Conservation (phyloP, 2,329 filamentous ascomycete genomes). For the Colletotrichum endophyticum region DNA sequence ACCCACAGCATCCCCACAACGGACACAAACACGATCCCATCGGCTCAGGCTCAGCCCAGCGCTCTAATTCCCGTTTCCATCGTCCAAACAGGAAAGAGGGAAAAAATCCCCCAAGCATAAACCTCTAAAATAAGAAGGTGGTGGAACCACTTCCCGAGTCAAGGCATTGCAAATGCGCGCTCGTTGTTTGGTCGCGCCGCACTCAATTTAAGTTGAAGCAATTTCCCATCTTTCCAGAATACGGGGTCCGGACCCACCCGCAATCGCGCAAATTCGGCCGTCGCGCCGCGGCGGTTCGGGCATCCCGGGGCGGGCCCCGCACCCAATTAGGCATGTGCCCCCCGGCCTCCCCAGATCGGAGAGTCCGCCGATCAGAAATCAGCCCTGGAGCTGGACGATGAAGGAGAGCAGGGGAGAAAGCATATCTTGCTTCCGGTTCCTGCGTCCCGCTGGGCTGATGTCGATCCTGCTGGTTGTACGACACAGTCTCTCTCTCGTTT, state of each 20-base stretch:
- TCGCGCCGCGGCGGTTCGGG: background rate
- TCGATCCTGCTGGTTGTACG: background rate
- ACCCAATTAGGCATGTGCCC: background rate
- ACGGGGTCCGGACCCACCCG: background rate
- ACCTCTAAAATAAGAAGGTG: background rate
- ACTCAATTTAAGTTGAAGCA: background rate
- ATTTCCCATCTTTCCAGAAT: conserved; percentile 9
- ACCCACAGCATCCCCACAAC: background rate
- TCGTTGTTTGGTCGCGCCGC: background rate
- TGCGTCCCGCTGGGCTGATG: background rate
- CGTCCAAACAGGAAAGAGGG: background rate
- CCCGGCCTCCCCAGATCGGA: background rate
- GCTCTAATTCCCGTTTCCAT: background rate
- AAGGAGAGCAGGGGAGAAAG: background rate
- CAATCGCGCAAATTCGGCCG: background rate
- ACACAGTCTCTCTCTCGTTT: background rate
- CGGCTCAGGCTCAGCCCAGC: background rate
- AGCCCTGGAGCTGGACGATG: rapidly evolving
- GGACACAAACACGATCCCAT: background rate
- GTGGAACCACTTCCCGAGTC: background rate
- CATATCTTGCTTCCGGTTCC: background rate
- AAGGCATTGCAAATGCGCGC: background rate
- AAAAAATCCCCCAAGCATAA: background rate
- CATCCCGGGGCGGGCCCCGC: background rate
- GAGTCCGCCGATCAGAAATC: background rate